phyloP scores from a whole-genome alignment of 805 yeast species.

The Monosporozyma aquatica region DNA sequence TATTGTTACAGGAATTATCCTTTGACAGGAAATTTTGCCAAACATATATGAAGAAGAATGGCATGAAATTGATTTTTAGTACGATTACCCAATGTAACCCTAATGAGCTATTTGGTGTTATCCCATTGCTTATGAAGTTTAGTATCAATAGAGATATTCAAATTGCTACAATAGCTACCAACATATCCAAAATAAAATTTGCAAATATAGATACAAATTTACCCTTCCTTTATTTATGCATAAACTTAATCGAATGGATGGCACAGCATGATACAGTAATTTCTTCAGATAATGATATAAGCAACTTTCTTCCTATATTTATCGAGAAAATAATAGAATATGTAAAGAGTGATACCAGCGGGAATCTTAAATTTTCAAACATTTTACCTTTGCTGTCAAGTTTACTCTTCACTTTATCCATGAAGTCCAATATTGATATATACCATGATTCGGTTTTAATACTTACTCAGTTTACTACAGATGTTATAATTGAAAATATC shows the following conservation, averaged over 20 bases:
- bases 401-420: slow-evolving; percentile 24
- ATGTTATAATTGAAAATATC: not conserved
- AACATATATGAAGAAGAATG: slow-evolving; percentile 22
- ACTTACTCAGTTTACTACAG: not conserved
- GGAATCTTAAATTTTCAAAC: slow-evolving; percentile 24
- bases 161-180: no score
- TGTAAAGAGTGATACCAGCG: not conserved
- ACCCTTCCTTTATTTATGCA: slow-evolving; percentile 27
- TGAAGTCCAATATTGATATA: slow-evolving; percentile 17
- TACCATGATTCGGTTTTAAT: not conserved
- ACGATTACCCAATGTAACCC: not conserved
- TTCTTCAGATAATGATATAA: slow-evolving; percentile 32
- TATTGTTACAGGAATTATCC: not conserved
- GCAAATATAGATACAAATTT: slow-evolving; percentile 5
- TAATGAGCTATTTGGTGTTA: not conserved
- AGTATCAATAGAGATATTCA: not conserved
- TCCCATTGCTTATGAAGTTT: not conserved
- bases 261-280: slow-evolving; percentile 28
- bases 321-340: slow-evolving; percentile 15
- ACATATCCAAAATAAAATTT: not conserved
- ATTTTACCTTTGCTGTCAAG: slow-evolving; percentile 21
- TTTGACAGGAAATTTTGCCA: not conserved
- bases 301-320: slow-evolving; percentile 16
- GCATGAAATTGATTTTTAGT: slow-evolving; percentile 1
- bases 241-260: slow-evolving; percentile 33